phyloP scores from a whole-genome alignment of 73 alveolate genomes.

The Tetrahymena thermophila region DNA sequence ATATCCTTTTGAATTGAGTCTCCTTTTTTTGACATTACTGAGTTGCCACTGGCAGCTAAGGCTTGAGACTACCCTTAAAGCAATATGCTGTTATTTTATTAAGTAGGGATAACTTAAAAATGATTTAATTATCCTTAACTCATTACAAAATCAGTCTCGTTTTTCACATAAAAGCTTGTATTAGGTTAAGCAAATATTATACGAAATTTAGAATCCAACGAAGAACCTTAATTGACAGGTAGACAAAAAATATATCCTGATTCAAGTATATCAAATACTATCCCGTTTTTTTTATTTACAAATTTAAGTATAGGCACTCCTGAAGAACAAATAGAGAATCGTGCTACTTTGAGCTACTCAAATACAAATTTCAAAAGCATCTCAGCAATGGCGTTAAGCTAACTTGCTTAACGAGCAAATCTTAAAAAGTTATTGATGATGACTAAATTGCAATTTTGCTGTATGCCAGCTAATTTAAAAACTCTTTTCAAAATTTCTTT shows the following conservation, averaged over 20 bases:
- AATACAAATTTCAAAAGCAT: neutral
- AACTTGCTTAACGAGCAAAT: neutral
- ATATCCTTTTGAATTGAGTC: neutral
- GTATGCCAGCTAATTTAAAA: neutral
- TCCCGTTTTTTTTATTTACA: neutral
- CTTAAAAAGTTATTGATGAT: neutral
- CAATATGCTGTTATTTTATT: neutral
- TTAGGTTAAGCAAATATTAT: neutral
- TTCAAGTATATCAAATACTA: neutral
- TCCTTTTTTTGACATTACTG: neutral
- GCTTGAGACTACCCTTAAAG: neutral
- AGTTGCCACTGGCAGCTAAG: neutral
- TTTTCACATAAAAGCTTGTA: neutral
- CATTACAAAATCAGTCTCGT: neutral
- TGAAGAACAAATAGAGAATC: neutral
- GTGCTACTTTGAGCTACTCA: neutral
- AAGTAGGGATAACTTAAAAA: neutral
- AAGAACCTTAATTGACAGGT: neutral
- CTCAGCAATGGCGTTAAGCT: neutral
- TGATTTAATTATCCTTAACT: neutral
- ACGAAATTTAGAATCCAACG: neutral
- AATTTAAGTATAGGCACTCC: neutral
- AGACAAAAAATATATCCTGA: neutral
- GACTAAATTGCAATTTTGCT: neutral
- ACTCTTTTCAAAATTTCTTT: neutral